These are phyloP conservation scores for Tylopilus plumbeoviolaceoides DNA, from an alignment of 768 basidiomycete genomes.

Conservation along the genomic window DNA sequence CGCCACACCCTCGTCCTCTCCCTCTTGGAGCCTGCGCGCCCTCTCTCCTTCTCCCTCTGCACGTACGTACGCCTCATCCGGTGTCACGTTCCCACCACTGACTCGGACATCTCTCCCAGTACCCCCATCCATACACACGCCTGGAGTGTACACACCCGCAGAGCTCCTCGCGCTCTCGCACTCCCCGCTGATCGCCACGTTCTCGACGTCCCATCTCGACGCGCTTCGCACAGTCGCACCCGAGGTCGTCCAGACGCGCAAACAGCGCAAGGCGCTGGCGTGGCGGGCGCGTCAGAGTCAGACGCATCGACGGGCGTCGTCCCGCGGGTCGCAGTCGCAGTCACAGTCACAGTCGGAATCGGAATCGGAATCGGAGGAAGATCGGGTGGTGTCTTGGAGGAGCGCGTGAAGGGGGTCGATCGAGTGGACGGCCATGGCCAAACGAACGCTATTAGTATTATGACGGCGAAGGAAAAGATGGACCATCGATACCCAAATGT, in stretches of 20 bases:
- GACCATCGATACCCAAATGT: background rate
- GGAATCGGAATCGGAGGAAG: slow-evolving; percentile 21
- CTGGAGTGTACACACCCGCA: slow-evolving; percentile 23
- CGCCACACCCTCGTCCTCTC: background rate
- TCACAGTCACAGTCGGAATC: slow-evolving; percentile 2
- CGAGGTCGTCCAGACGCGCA: slow-evolving; percentile 26
- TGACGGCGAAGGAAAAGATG: background rate
- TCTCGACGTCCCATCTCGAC: slow-evolving; percentile 2
- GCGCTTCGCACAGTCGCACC: slow-evolving; percentile 19
- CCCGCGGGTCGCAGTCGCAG: slow-evolving; percentile 8
- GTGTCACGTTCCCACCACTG: background rate
- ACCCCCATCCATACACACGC: background rate
- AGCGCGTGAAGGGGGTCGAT: background rate
- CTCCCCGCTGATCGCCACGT: slow-evolving; percentile 20
- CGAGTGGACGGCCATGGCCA: too few species aligned
- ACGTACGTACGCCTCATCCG: background rate
- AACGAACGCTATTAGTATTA: too few species aligned
- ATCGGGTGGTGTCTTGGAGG: slow-evolving; percentile 15
- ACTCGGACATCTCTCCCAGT: background rate
- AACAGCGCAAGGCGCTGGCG: slow-evolving; percentile 22
- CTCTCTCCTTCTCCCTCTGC: slow-evolving; percentile 2
- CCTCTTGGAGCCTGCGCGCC: slow-evolving; percentile 8
- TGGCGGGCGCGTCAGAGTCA: slow-evolving; percentile 22
- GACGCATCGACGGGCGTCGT: background rate
- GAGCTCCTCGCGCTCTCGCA: slow-evolving; percentile 23